Evolutionary conservation across 192 early-diverging fungal species (phyloP).

Genomic region (Phycomyces nitens): DNA sequence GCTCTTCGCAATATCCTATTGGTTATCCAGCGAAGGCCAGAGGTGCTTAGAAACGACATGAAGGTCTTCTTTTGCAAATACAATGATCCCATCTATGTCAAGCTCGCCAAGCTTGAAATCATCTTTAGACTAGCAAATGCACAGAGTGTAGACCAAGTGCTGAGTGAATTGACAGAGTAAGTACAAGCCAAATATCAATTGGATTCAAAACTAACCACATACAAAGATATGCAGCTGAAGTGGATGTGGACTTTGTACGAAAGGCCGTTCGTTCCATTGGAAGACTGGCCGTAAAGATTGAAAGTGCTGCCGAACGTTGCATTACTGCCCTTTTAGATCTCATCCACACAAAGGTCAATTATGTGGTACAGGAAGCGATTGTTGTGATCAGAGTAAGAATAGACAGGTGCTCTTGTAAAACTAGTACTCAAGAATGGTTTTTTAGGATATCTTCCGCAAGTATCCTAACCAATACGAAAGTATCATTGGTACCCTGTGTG

Average conservation of each 20-base stretch:
- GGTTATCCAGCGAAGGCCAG: conserved; percentile 87
- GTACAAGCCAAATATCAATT: not conserved
- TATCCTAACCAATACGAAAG: conserved; percentile 97
- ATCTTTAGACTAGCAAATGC: conserved; percentile 84
- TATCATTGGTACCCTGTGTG: conserved; percentile 88
- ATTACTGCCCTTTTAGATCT: conserved; percentile 84
- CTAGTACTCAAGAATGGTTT: not conserved
- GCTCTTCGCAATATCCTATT: conserved; percentile 94
- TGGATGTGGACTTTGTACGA: conserved; percentile 97
- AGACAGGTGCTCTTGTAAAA: not conserved
- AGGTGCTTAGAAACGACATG: conserved; percentile 87
- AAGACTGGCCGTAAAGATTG: conserved; percentile 95
- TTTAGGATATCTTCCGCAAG: conserved; percentile 92
- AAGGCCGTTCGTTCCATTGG: conserved; percentile 96
- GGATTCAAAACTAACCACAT: not conserved
- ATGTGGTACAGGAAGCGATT: conserved; percentile 97
- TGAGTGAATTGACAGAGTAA: conserved; percentile 88
- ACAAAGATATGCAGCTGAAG: conserved; percentile 82
- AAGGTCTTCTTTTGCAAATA: conserved; percentile 99
- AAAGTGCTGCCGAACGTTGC: conserved; percentile 79
- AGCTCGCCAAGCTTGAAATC: conserved; percentile 95
- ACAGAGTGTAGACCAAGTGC: conserved; percentile 81
- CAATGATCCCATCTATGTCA: conserved; percentile 98
- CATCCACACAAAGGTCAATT: conserved; percentile 96
- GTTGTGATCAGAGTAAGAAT: conserved; percentile 82